Evolutionary conservation across 495 filamentous ascomycete genomes (phyloP).

Genomic region (Trichoderma gamsii): DNA sequence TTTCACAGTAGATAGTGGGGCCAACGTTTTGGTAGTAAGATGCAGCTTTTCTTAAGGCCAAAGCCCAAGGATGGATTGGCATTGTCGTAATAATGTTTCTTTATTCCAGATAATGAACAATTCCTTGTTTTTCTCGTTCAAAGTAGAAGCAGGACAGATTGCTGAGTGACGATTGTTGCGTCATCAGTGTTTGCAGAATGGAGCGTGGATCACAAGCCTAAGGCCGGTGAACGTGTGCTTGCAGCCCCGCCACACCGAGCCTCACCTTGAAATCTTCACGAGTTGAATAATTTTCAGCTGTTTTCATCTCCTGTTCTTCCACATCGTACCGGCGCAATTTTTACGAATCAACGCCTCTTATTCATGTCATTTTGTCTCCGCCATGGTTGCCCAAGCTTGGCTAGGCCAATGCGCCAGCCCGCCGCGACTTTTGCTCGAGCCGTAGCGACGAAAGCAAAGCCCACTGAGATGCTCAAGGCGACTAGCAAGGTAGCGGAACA

Average conservation of each 20-base stretch:
- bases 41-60: not conserved
- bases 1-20: not conserved
- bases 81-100: not conserved
- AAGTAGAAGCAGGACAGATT: not conserved
- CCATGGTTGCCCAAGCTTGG: not conserved
- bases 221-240: not conserved
- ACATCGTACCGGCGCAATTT: not conserved
- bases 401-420: not conserved
- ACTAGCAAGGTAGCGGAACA: conserved; percentile 4
- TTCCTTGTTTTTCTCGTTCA: not conserved
- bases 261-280: conserved; percentile 2
- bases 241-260: conserved; percentile 6
- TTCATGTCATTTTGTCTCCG: not conserved
- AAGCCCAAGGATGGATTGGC: not conserved
- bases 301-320: not conserved
- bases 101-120: not conserved
- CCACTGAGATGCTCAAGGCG: not conserved
- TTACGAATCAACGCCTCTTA: not conserved
- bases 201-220: not conserved
- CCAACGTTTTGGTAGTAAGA: not conserved
- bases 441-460: not conserved
- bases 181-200: not conserved
- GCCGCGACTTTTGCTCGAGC: not conserved
- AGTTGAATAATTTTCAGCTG: not conserved
- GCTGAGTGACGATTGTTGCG: not conserved